Conservation (phyloP, 805 yeast species). For the Candida alai region DNA sequence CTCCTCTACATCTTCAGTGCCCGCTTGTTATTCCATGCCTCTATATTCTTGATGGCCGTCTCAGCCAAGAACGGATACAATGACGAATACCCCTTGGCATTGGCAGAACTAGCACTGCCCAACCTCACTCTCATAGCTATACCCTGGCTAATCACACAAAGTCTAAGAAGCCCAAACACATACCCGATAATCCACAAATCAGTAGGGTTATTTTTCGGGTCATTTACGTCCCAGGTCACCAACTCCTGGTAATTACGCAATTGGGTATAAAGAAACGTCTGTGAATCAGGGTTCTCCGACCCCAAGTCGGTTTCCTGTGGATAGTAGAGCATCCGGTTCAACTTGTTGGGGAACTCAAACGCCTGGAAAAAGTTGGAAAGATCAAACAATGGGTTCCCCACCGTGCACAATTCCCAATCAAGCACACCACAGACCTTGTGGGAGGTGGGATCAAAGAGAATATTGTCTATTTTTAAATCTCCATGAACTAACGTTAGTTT, state of each 20-base stretch:
- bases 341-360: conserved; percentile 39
- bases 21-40: conserved; percentile 7
- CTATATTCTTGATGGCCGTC: conserved; percentile 23
- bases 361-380: conserved; percentile 57
- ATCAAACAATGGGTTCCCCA: conserved; percentile 64
- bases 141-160: conserved; percentile 59
- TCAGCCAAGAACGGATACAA: conserved; percentile 30
- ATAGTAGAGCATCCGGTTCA: conserved; percentile 27
- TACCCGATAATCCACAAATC: conserved; percentile 49
- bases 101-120: conserved; percentile 53
- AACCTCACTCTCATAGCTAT: conserved; percentile 50
- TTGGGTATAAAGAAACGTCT: conserved; percentile 17
- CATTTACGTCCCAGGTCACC: conserved; percentile 28
- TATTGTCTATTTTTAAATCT: conserved; percentile 60
- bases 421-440: conserved; percentile 50
- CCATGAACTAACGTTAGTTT: conserved; percentile 54
- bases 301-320: conserved; percentile 31
- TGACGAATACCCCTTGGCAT: conserved; percentile 40
- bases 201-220: conserved; percentile 40
- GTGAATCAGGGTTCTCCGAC: conserved; percentile 24
- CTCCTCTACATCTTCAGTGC: neutral
- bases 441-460: conserved; percentile 54
- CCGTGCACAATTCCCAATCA: conserved; percentile 65
- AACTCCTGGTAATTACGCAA: conserved; percentile 24
- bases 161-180: conserved; percentile 52